Conservation (phyloP, 1,139 yeast species). For the Yamadazyma membranifaciens region DNA sequence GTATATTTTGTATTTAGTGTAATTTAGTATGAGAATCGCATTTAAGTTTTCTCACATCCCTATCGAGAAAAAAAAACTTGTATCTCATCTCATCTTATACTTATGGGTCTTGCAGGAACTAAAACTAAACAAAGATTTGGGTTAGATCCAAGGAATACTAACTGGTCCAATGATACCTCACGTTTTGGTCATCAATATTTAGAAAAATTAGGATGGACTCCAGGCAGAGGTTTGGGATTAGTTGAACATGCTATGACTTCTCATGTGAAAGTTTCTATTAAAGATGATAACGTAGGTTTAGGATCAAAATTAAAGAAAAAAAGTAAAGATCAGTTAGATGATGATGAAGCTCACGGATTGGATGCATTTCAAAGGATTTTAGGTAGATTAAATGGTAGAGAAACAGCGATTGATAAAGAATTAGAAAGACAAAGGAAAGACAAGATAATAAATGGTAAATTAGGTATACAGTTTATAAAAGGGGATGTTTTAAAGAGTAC, state of each 20-base stretch:
- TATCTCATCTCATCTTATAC: conserved; percentile 12
- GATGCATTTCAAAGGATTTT: conserved; percentile 90
- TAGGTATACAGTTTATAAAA: conserved; percentile 84
- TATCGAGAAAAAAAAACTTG: background rate
- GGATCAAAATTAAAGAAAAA: conserved; percentile 73
- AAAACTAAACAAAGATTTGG: conserved; percentile 86
- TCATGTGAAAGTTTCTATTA: conserved; percentile 78
- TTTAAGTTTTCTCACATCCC: no score
- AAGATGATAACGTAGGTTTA: conserved; percentile 80
- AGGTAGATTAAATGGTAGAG: conserved; percentile 82
- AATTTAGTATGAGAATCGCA: background rate
- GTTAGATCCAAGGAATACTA: conserved; percentile 87
- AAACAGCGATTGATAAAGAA: conserved; percentile 55
- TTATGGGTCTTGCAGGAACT: conserved; percentile 88
- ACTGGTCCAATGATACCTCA: conserved; percentile 85
- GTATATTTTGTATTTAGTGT: background rate
- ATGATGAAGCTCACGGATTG: conserved; percentile 85
- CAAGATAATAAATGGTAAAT: conserved; percentile 68
- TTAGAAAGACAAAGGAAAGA: conserved; percentile 67
- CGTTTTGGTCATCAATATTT: conserved; percentile 89
- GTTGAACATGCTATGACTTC: conserved; percentile 63
- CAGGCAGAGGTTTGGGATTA: conserved; percentile 85
- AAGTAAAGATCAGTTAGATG: conserved; percentile 56
- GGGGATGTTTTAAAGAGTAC: conserved; percentile 85
- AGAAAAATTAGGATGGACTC: conserved; percentile 84